Conservation (phyloP, 2,329 filamentous ascomycete genomes). For the Myriosclerotinia curreyana region DNA sequence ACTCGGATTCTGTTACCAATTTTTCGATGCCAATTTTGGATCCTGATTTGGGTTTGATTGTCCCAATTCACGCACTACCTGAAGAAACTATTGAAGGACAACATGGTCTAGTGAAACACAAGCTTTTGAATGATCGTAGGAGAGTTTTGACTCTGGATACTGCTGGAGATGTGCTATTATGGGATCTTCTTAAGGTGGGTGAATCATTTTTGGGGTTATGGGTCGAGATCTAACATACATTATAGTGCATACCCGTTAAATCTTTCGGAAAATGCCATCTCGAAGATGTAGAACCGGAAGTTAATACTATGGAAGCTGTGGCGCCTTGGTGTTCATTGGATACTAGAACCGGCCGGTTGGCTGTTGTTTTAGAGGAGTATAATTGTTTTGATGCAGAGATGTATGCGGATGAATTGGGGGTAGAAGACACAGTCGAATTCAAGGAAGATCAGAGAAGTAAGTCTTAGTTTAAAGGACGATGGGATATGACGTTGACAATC, state of each 20-base stretch:
- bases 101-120: constrained; percentile 91
- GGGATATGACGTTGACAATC: constrained; percentile 29
- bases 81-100: constrained; percentile 90
- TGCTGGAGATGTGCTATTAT: constrained; percentile 88
- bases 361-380: constrained; percentile 87
- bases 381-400: constrained; percentile 98
- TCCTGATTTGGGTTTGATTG: constrained; percentile 47
- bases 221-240: constrained; percentile 28
- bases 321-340: constrained; percentile 97
- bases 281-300: constrained; percentile 81
- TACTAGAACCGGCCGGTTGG: constrained; percentile 85
- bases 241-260: constrained; percentile 76
- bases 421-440: constrained; percentile 75
- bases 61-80: constrained; percentile 66
- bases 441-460: constrained; percentile 89
- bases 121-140: constrained; percentile 84
- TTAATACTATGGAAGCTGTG: constrained; percentile 86
- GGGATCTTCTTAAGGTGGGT: constrained; percentile 82
- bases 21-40: constrained; percentile 50
- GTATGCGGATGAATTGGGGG: constrained; percentile 83
- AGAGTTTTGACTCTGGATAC: constrained; percentile 90
- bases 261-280: constrained; percentile 94
- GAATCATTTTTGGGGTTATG: constrained; percentile 25
- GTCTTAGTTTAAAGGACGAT: constrained; percentile 38
- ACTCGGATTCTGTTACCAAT: constrained; percentile 54